These are phyloP conservation scores for Groenewaldozyma tartarivorans DNA, from an alignment of 805 yeast genomes.

Conservation along the genomic window DNA sequence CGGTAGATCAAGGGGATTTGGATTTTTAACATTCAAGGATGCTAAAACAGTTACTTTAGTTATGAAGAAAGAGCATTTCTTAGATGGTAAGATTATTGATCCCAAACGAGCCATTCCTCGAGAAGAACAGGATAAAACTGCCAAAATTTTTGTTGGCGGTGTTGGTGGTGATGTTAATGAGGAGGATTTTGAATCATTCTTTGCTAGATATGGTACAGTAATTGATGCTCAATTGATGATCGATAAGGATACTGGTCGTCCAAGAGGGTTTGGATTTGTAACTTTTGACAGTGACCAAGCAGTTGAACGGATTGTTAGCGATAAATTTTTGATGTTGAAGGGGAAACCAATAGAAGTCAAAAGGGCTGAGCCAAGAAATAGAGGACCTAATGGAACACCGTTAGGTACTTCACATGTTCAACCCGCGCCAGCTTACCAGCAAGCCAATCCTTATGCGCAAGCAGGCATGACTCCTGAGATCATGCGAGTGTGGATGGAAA, in stretches of 20 bases:
- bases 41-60: slow-evolving; percentile 82
- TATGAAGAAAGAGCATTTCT: slow-evolving; percentile 71
- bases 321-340: slow-evolving; percentile 71
- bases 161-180: slow-evolving; percentile 90
- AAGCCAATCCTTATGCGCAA: slow-evolving; percentile 15
- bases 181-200: slow-evolving; percentile 76
- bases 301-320: slow-evolving; percentile 77
- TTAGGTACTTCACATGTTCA: slow-evolving; percentile 1
- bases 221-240: slow-evolving; percentile 96
- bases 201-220: slow-evolving; percentile 79
- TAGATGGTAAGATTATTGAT: slow-evolving; percentile 94
- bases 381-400: slow-evolving; percentile 14
- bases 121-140: slow-evolving; percentile 94
- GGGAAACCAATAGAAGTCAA: slow-evolving; percentile 51
- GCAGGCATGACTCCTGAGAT: slow-evolving; percentile 34
- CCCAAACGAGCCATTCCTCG: slow-evolving; percentile 96
- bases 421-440: slow-evolving; percentile 2
- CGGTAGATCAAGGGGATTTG: slow-evolving; percentile 92
- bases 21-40: slow-evolving; percentile 78
- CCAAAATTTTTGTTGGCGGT: slow-evolving; percentile 96
- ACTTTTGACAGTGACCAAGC: slow-evolving; percentile 93
- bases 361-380: slow-evolving; percentile 34
- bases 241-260: slow-evolving; percentile 93
- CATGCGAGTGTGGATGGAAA: slow-evolving; percentile 35
- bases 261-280: slow-evolving; percentile 95